Evolutionary conservation across 495 filamentous ascomycete species (phyloP).

Genomic region (Pseudoneurospora amorphoporcata): DNA sequence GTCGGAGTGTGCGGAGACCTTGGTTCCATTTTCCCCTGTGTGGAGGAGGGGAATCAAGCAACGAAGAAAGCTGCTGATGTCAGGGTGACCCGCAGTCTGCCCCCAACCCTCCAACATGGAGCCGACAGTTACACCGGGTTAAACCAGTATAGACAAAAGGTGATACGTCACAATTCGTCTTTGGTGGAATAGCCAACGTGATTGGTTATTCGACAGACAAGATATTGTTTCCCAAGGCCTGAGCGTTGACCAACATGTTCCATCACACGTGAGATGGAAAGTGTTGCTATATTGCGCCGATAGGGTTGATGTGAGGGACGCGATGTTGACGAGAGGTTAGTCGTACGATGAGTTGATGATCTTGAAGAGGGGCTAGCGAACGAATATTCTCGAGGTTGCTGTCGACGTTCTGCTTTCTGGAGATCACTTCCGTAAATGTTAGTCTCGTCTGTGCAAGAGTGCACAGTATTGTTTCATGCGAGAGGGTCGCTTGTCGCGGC

Average conservation of each 20-base stretch:
- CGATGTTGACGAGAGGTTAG: neutral
- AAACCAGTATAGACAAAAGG: neutral
- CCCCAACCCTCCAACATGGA: neutral
- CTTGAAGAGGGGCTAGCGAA: neutral
- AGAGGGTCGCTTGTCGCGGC: constrained; percentile 5
- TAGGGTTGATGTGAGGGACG: constrained; percentile 1
- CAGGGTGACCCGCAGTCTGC: neutral
- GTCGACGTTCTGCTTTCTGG: neutral
- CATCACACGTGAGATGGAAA: neutral
- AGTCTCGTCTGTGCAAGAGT: neutral
- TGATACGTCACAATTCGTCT: neutral
- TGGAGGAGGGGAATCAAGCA: neutral
- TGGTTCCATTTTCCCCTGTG: neutral
- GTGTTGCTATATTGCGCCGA: neutral
- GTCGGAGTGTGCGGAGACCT: neutral
- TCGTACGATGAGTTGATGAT: neutral
- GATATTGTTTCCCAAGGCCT: neutral
- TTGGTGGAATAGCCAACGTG: neutral
- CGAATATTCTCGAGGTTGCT: neutral
- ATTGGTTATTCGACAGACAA: neutral
- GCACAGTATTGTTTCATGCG: neutral
- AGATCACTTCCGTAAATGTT: neutral
- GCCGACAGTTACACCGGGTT: neutral
- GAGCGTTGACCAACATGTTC: neutral
- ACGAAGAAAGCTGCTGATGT: neutral